phyloP scores from a whole-genome alignment of 176 grass and related monocot species.

The Avena eriantha region DNA sequence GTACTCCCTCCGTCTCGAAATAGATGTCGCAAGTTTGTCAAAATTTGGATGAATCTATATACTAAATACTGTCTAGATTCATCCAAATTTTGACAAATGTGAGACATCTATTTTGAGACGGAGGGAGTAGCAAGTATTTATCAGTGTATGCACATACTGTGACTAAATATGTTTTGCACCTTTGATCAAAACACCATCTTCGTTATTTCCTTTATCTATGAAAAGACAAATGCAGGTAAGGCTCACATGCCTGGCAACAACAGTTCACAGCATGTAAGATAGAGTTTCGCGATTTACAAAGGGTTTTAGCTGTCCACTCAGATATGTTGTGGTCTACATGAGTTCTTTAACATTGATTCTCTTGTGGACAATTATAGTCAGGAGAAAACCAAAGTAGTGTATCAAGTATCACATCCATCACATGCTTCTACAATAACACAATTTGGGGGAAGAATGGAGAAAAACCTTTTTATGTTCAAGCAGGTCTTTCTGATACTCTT shows the following conservation, averaged over 20 bases:
- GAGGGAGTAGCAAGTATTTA: neutral
- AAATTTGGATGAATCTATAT: no score
- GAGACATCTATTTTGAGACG: no score
- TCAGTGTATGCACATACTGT: neutral
- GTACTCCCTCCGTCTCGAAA: no score
- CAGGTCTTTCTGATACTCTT: constrained; percentile 63
- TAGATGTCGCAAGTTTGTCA: no score
- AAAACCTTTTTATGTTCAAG: constrained; percentile 51
- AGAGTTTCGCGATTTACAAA: neutral
- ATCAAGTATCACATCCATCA: neutral
- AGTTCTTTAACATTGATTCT: neutral
- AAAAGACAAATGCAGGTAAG: neutral
- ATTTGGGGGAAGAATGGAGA: neutral
- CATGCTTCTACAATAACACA: neutral
- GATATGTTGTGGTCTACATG: neutral
- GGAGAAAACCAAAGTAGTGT: neutral
- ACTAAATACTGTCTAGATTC: no score
- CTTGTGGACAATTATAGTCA: neutral
- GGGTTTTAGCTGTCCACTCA: neutral
- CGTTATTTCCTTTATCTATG: neutral
- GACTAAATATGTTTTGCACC: neutral
- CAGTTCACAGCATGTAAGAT: neutral
- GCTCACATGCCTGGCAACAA: neutral
- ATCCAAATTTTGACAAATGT: no score
- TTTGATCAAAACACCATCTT: neutral